Evolutionary conservation across 768 basidiomycete genomes (phyloP).

Genomic region (Termitomyces sp.): DNA sequence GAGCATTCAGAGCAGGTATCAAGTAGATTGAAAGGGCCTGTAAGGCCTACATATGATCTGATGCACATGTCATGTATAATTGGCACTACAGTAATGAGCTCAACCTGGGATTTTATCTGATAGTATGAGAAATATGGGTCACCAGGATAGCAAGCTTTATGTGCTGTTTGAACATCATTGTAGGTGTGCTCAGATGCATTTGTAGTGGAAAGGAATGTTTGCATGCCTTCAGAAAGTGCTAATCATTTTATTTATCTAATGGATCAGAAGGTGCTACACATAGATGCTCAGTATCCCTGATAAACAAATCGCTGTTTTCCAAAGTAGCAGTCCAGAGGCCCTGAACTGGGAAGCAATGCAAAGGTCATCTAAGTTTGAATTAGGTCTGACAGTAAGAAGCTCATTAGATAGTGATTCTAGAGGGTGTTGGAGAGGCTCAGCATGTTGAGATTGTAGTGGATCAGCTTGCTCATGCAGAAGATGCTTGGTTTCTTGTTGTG

Average conservation of each 20-base stretch:
- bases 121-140: conserved; percentile 26
- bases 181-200: background rate
- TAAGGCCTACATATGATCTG: conserved; percentile 18
- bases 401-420: background rate
- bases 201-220: background rate
- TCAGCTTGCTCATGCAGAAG: background rate
- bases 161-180: conserved; percentile 2
- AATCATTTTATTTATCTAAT: background rate
- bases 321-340: background rate
- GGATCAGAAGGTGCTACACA: background rate
- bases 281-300: background rate
- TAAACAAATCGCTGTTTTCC: background rate
- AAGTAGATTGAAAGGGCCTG: background rate
- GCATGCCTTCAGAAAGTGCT: background rate
- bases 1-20: conserved; percentile 3
- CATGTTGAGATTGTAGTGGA: background rate
- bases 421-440: background rate
- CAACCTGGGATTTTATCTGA: conserved; percentile 22
- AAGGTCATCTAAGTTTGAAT: background rate
- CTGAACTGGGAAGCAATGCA: background rate
- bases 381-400: background rate
- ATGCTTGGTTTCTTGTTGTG: background rate
- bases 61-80: conserved; percentile 41
- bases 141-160: conserved; percentile 22
- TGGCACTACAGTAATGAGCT: conserved; percentile 28